Conservation (phyloP, 1,284 basidiomycete species). For the Sanghuangporus baumii region DNA sequence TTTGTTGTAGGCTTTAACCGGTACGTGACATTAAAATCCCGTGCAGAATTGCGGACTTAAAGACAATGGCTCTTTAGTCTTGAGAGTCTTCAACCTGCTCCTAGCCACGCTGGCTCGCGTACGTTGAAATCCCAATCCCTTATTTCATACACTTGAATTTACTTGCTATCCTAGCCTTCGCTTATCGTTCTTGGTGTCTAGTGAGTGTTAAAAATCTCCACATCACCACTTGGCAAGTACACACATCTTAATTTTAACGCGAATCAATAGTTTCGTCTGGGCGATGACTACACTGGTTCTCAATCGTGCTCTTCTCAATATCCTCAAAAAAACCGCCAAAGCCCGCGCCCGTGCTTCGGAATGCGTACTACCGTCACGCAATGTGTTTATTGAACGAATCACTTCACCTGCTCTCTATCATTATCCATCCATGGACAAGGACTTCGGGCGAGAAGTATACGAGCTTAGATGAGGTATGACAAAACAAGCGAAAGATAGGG, state of each 20-base stretch:
- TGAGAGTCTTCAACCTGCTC: constrained; percentile 11
- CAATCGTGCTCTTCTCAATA: constrained; percentile 17
- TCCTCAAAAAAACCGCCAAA: constrained; percentile 3
- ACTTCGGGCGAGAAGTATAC: not conserved
- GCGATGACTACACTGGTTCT: constrained; percentile 16
- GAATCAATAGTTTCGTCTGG: constrained; percentile 14
- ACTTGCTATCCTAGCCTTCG: not conserved
- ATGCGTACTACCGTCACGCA: not conserved
- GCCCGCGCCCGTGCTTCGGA: not conserved
- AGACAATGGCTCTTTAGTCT: not conserved
- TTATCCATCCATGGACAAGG: not conserved
- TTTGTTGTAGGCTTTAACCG: not conserved
- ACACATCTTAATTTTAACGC: not conserved
- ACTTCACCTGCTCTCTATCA: not conserved
- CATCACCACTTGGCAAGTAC: not conserved
- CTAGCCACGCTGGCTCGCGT: constrained; percentile 7
- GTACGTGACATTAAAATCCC: not conserved
- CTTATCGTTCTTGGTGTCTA: constrained; percentile 4
- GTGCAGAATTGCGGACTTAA: not conserved
- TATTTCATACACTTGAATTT: not conserved
- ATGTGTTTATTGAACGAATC: no score
- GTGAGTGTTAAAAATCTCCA: not conserved
- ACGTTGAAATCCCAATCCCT: not conserved
- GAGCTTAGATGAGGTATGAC: not conserved
- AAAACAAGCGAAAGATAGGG: not conserved